phyloP scores from a whole-genome alignment of 768 basidiomycete genomes.

The Xerocomellus chrysenteron region DNA sequence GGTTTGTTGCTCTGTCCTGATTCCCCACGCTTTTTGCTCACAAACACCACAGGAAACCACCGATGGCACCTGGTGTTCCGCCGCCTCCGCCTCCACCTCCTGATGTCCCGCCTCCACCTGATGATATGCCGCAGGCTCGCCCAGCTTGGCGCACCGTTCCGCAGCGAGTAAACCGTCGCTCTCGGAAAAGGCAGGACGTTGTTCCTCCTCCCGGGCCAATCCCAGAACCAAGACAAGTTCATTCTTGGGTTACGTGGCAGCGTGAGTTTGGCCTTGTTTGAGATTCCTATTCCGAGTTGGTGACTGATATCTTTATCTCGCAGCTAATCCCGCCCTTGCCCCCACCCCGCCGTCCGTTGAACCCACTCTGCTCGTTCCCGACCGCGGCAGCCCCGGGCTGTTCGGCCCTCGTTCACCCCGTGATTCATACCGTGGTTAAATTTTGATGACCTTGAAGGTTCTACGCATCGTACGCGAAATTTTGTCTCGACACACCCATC shows the following conservation, averaged over 20 bases:
- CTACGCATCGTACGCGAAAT: not conserved
- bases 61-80: slow-evolving; percentile 34
- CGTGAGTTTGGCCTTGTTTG: slow-evolving; percentile 46
- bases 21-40: not conserved
- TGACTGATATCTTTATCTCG: slow-evolving; percentile 7
- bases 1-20: slow-evolving; percentile 41
- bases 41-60: slow-evolving; percentile 44
- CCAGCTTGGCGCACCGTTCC: slow-evolving; percentile 65
- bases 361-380: slow-evolving; percentile 61
- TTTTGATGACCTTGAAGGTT: not conserved
- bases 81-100: slow-evolving; percentile 47
- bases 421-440: slow-evolving; percentile 31
- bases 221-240: slow-evolving; percentile 42
- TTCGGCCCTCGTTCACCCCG: slow-evolving; percentile 78
- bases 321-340: slow-evolving; percentile 57
- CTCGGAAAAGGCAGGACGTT: slow-evolving; percentile 43
- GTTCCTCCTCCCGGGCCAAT: slow-evolving; percentile 35
- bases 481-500: not conserved
- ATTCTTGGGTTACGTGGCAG: slow-evolving; percentile 66
- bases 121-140: slow-evolving; percentile 44
- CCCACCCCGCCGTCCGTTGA: slow-evolving; percentile 64
- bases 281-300: not conserved
- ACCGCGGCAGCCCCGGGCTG: slow-evolving; percentile 58
- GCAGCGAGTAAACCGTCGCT: slow-evolving; percentile 36
- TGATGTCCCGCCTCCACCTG: slow-evolving; percentile 42